Evolutionary conservation across 331 rosid genomes (phyloP).

Genomic region (Pyrus hybrid): DNA sequence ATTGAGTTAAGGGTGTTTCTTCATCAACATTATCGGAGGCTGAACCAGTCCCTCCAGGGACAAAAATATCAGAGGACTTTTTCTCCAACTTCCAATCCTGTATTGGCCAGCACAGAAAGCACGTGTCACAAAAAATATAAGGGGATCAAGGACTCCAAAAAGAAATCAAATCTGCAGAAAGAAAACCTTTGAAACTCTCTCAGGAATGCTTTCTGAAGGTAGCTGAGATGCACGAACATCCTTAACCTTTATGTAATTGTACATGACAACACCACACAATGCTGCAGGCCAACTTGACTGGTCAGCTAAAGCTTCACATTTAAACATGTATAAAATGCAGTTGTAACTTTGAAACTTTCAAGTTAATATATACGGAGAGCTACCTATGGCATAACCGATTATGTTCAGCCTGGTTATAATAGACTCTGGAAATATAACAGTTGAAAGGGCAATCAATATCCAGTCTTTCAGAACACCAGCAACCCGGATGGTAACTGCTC

Average conservation of each 20-base stretch:
- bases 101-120: slow-evolving; percentile 7
- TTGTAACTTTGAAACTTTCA: background rate
- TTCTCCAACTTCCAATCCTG: slow-evolving; percentile 94
- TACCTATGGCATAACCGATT: slow-evolving; percentile 90
- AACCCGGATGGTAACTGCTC: slow-evolving; percentile 90
- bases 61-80: slow-evolving; percentile 61
- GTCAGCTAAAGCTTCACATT: background rate
- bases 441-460: slow-evolving; percentile 91
- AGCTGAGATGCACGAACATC: slow-evolving; percentile 80
- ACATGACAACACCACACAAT: slow-evolving; percentile 77
- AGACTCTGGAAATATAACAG: slow-evolving; percentile 89
- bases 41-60: slow-evolving; percentile 46
- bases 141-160: background rate
- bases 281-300: slow-evolving; percentile 40
- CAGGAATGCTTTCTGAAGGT: slow-evolving; percentile 52
- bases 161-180: background rate
- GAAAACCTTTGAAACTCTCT: slow-evolving; percentile 55
- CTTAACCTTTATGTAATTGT: slow-evolving; percentile 82
- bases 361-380: slow-evolving; percentile 3
- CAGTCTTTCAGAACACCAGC: slow-evolving; percentile 97
- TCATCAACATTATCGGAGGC: slow-evolving; percentile 39
- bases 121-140: background rate
- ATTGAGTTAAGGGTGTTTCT: slow-evolving; percentile 67
- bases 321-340: background rate
- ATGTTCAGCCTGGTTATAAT: slow-evolving; percentile 77